Percentiles rank a stretch among this genome's conserved stretches.
Evolutionary conservation across 2,329 filamentous ascomycete species (phyloP).

Genomic region (Fusarium staphyleae): DNA sequence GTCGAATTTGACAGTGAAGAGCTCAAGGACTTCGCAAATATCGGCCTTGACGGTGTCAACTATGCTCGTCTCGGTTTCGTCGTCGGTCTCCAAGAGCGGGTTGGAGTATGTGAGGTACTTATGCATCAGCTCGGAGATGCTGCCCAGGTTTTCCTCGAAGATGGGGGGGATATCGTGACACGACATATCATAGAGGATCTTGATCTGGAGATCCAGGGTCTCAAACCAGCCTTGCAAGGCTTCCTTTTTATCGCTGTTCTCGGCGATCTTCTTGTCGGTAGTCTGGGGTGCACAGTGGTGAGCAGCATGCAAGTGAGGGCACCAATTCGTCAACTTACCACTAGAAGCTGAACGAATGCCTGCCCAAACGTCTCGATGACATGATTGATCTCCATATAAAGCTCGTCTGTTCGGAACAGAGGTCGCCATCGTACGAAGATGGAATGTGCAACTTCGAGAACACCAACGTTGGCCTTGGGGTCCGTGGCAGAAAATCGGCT

Average conservation of each 20-base stretch:
- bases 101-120: slow-evolving; percentile 95
- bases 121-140: slow-evolving; percentile 80
- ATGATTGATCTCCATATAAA: slow-evolving; percentile 96
- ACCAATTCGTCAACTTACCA: slow-evolving; percentile 56
- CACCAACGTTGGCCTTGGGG: slow-evolving; percentile 86
- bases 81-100: slow-evolving; percentile 79
- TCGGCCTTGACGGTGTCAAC: slow-evolving; percentile 89
- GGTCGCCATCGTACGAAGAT: slow-evolving; percentile 97
- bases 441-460: slow-evolving; percentile 95
- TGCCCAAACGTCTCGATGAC: slow-evolving; percentile 84
- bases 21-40: slow-evolving; percentile 87
- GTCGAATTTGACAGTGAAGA: slow-evolving; percentile 94
- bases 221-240: slow-evolving; percentile 80
- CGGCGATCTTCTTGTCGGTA: slow-evolving; percentile 74
- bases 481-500: slow-evolving; percentile 84
- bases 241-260: slow-evolving; percentile 77
- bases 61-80: slow-evolving; percentile 86
- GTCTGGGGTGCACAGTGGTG: slow-evolving; percentile 51
- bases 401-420: slow-evolving; percentile 88
- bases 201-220: slow-evolving; percentile 86
- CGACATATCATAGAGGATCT: slow-evolving; percentile 96
- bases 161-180: slow-evolving; percentile 94
- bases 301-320: slow-evolving; percentile 5
- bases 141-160: slow-evolving; percentile 86
- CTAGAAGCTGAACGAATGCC: slow-evolving; percentile 82